These are phyloP conservation scores for Oxyria digyna DNA, from an alignment of 148 eudicot species.

Conservation along the genomic window DNA sequence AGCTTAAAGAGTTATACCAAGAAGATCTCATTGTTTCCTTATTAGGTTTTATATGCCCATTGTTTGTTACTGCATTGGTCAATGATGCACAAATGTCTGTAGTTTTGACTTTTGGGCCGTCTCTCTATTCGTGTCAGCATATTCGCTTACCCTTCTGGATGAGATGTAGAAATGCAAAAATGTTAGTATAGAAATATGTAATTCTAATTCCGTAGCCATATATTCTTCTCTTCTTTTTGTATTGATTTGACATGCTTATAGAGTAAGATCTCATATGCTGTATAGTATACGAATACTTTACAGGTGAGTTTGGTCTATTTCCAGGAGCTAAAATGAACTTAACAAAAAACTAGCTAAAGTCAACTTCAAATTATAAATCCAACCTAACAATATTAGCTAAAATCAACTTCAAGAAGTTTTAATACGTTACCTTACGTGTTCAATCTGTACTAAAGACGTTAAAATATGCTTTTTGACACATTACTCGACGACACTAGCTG, in stretches of 20 bases:
- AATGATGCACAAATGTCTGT: background rate
- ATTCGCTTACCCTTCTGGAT: constrained; percentile 7
- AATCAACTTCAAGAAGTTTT: too few relatives aligned
- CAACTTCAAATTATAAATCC: too few relatives aligned
- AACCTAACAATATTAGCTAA: too few relatives aligned
- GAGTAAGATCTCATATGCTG: background rate
- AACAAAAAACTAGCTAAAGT: too few relatives aligned
- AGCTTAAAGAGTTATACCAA: constrained; percentile 21
- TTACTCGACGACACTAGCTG: too few relatives aligned
- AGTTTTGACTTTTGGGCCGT: background rate
- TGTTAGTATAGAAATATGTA: background rate
- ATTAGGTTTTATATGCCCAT: background rate
- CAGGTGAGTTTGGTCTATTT: background rate
- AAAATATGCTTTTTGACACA: too few relatives aligned
- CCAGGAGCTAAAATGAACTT: too few relatives aligned
- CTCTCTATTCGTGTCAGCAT: background rate
- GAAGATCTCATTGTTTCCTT: background rate
- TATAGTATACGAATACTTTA: background rate
- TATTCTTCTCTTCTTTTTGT: background rate
- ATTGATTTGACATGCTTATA: background rate
- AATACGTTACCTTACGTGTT: too few relatives aligned
- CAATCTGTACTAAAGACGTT: too few relatives aligned
- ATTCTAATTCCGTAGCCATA: background rate
- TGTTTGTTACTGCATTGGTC: background rate
- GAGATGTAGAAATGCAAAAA: constrained; percentile 6